Conservation (phyloP, 495 filamentous ascomycete genomes). For the Penicillium malachiteum region DNA sequence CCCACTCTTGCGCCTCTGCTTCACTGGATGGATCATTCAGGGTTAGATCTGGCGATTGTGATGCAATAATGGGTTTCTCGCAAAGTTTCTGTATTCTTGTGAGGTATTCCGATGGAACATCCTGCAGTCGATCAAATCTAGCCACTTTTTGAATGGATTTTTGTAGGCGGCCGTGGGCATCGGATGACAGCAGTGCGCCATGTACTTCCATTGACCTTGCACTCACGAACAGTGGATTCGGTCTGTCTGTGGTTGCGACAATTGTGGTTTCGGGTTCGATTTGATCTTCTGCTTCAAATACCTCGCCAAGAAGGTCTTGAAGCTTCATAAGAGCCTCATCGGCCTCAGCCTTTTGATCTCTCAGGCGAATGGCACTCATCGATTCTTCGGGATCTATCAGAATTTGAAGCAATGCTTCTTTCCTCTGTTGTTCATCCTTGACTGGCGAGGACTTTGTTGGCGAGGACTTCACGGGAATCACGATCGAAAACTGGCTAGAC, state of each 20-base stretch:
- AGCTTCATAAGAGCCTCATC: slow-evolving; percentile 68
- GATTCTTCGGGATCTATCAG: slow-evolving; percentile 24
- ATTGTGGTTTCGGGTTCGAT: slow-evolving; percentile 49
- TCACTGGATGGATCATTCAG: slow-evolving; percentile 53
- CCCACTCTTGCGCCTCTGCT: slow-evolving; percentile 49
- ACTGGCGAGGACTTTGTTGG: slow-evolving; percentile 19
- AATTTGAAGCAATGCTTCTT: slow-evolving; percentile 33
- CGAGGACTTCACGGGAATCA: slow-evolving; percentile 38
- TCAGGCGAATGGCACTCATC: slow-evolving; percentile 35
- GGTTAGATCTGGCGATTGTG: slow-evolving; percentile 64
- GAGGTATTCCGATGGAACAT: slow-evolving; percentile 72
- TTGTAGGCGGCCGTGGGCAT: slow-evolving; percentile 67
- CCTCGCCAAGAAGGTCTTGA: slow-evolving; percentile 63
- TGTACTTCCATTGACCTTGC: slow-evolving; percentile 48
- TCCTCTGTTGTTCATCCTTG: slow-evolving; percentile 10
- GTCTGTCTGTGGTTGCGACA: slow-evolving; percentile 29
- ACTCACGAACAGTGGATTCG: slow-evolving; percentile 44
- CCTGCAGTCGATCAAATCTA: slow-evolving; percentile 61
- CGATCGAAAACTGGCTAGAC: slow-evolving; percentile 37
- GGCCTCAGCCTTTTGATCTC: slow-evolving; percentile 76
- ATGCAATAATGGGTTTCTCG: slow-evolving; percentile 68
- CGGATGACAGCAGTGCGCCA: slow-evolving; percentile 59
- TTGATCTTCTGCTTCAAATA: slow-evolving; percentile 78
- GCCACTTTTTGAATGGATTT: slow-evolving; percentile 69
- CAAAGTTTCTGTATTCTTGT: slow-evolving; percentile 74